Conservation (phyloP, 352 stramenopile species). For the Globisporangium spiculum region DNA sequence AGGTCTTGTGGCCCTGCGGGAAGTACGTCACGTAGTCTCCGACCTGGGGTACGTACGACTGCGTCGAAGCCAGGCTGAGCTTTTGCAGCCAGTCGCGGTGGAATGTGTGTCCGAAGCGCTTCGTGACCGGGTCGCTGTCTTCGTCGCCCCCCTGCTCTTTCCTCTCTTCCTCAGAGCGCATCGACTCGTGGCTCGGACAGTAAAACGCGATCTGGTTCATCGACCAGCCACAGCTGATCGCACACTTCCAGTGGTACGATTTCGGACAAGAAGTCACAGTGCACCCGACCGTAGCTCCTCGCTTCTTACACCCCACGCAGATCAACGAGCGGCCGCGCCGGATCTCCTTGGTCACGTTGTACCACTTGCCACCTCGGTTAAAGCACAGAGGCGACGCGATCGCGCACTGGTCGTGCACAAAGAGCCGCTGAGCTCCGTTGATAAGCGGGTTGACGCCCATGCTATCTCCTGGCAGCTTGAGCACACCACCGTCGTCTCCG, state of each 20-base stretch:
- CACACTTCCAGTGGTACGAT: conserved; percentile 86
- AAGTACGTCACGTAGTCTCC: conserved; percentile 85
- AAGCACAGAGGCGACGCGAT: conserved; percentile 85
- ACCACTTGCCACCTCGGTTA: conserved; percentile 73
- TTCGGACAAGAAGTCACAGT: conserved; percentile 55
- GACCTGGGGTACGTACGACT: conserved; percentile 79
- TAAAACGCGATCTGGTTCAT: conserved; percentile 84
- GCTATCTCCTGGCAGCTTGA: conserved; percentile 73
- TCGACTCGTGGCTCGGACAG: conserved; percentile 54
- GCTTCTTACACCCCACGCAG: conserved; percentile 67
- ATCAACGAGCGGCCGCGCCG: conserved; percentile 63
- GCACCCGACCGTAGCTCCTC: conserved; percentile 77
- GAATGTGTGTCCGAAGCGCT: conserved; percentile 66
- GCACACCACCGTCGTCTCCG: conserved; percentile 62
- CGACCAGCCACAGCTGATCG: conserved; percentile 62
- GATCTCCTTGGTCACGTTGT: conserved; percentile 83
- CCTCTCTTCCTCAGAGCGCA: conserved; percentile 29
- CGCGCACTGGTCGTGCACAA: conserved; percentile 85
- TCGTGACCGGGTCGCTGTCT: conserved; percentile 39
- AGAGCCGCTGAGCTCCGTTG: conserved; percentile 62
- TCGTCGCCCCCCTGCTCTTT: conserved; percentile 28
- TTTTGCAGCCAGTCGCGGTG: conserved; percentile 81
- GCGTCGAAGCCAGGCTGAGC: conserved; percentile 36
- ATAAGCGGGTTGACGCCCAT: conserved; percentile 76
- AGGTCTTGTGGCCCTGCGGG: conserved; percentile 64